Conservation (phyloP, 208 protist genomes). For the Leptomonas pyrrhocoris region DNA sequence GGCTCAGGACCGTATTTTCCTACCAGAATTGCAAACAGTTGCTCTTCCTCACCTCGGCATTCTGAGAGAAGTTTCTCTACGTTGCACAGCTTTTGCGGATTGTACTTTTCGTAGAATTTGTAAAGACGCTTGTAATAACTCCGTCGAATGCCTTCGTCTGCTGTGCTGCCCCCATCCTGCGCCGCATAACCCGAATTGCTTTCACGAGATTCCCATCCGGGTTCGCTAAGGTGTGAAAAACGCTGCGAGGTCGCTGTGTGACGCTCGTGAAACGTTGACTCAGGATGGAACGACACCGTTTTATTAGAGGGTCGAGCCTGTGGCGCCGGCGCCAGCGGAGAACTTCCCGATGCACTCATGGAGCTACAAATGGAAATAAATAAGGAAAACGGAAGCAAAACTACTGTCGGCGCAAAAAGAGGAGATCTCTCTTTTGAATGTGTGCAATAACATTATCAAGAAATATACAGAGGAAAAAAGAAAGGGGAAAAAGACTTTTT, state of each 20-base stretch:
- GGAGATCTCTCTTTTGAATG: no score
- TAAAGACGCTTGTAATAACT: slow-evolving; percentile 58
- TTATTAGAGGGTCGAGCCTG: neutral
- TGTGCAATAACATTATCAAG: no score
- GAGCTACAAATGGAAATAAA: neutral
- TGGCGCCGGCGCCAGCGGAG: neutral
- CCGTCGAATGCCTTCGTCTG: slow-evolving; percentile 30
- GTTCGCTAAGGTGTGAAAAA: slow-evolving; percentile 31
- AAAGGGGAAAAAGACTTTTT: no score
- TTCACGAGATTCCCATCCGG: slow-evolving; percentile 53
- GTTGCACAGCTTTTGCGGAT: slow-evolving; percentile 63
- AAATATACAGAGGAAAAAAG: no score
- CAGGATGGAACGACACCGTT: slow-evolving; percentile 27
- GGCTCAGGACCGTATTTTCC: slow-evolving; percentile 79
- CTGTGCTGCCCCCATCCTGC: slow-evolving; percentile 28
- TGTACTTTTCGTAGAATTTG: slow-evolving; percentile 78
- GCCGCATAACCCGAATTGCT: slow-evolving; percentile 56
- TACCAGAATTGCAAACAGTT: slow-evolving; percentile 74
- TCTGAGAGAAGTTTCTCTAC: slow-evolving; percentile 52
- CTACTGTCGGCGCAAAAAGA: no score
- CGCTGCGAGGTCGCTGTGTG: slow-evolving; percentile 17
- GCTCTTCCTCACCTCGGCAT: slow-evolving; percentile 67
- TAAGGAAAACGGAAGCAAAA: no score
- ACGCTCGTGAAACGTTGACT: slow-evolving; percentile 12
- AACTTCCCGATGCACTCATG: slow-evolving; percentile 4